Evolutionary conservation across 2,329 filamentous ascomycete genomes (phyloP).

Genomic region (Myriosclerotinia scirpicola): DNA sequence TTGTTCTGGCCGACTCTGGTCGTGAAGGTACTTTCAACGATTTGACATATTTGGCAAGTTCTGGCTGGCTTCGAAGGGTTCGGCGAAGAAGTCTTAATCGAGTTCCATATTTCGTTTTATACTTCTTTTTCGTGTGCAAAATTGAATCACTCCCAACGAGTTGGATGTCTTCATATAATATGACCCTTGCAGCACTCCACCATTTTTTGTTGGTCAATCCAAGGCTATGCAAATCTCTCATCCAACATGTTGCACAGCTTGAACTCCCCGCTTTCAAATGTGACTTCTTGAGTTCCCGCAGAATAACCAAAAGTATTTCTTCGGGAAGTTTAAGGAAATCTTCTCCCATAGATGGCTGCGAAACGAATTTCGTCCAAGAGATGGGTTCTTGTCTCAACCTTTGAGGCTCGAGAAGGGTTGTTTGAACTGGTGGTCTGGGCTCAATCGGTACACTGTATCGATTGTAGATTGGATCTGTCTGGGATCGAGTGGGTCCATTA

Average conservation of each 20-base stretch:
- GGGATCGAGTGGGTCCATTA: conserved; percentile 28
- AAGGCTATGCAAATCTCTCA: conserved; percentile 58
- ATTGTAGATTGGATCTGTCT: conserved; percentile 24
- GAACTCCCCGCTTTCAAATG: conserved; percentile 51
- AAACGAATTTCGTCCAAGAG: conserved; percentile 23
- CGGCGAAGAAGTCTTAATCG: conserved; percentile 58
- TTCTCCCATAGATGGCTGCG: conserved; percentile 46
- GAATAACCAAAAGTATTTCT: conserved; percentile 59
- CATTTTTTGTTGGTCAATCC: conserved; percentile 53
- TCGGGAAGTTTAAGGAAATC: conserved; percentile 56
- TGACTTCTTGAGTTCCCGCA: conserved; percentile 52
- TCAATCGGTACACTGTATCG: conserved; percentile 25
- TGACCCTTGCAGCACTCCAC: conserved; percentile 47
- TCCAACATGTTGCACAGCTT: conserved; percentile 65
- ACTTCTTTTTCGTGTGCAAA: conserved; percentile 53
- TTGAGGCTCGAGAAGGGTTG: conserved; percentile 13
- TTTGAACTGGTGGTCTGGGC: conserved; percentile 21
- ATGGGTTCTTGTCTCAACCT: conserved; percentile 25
- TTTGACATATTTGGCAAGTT: conserved; percentile 56
- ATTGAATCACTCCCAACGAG: conserved; percentile 57
- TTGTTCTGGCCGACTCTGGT: conserved; percentile 42
- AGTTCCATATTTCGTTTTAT: conserved; percentile 53
- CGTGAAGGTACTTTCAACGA: conserved; percentile 56
- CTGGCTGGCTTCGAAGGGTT: conserved; percentile 54
- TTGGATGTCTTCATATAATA: conserved; percentile 55